These are phyloP conservation scores for Fusarium mangiferae DNA, from an alignment of 2,329 filamentous ascomycete species.

Conservation along the genomic window DNA sequence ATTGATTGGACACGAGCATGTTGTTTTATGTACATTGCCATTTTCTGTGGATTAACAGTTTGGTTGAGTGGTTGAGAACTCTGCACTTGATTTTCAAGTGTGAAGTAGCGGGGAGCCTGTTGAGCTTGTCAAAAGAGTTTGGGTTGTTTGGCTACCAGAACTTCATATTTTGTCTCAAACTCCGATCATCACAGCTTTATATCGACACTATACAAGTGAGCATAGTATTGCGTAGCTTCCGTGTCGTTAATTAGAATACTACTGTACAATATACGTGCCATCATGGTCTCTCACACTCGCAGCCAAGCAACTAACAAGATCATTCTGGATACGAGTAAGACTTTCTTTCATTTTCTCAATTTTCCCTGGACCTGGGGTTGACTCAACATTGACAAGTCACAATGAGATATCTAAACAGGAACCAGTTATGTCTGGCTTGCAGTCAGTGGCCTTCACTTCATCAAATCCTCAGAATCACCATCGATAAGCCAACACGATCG, in stretches of 20 bases:
- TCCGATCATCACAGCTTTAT: not conserved
- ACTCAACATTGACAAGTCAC: not conserved
- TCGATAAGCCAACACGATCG: constrained; percentile 9
- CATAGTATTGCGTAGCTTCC: constrained; percentile 6
- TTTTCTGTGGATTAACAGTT: not conserved
- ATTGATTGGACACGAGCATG: constrained; percentile 18
- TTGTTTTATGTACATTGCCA: constrained; percentile 20
- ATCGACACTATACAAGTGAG: not conserved
- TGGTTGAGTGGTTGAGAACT: not conserved
- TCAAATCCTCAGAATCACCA: not conserved
- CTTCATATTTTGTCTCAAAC: not conserved
- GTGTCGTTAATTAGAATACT: constrained; percentile 12
- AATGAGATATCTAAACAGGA: not conserved
- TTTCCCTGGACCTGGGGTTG: not conserved
- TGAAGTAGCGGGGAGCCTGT: not conserved
- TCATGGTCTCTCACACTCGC: constrained; percentile 9
- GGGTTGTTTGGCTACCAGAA: not conserved
- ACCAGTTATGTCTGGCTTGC: not conserved
- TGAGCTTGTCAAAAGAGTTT: constrained; percentile 17
- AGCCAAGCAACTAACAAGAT: not conserved
- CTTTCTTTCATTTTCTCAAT: not conserved
- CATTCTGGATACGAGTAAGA: not conserved
- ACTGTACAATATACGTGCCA: not conserved
- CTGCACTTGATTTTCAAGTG: not conserved
- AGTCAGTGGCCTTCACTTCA: constrained; percentile 5